A percentile compares a stretch with the other conserved stretches of the same genome.
Evolutionary conservation across 164 flowering plant species (phyloP).

Genomic region (Vitis cinerea): DNA sequence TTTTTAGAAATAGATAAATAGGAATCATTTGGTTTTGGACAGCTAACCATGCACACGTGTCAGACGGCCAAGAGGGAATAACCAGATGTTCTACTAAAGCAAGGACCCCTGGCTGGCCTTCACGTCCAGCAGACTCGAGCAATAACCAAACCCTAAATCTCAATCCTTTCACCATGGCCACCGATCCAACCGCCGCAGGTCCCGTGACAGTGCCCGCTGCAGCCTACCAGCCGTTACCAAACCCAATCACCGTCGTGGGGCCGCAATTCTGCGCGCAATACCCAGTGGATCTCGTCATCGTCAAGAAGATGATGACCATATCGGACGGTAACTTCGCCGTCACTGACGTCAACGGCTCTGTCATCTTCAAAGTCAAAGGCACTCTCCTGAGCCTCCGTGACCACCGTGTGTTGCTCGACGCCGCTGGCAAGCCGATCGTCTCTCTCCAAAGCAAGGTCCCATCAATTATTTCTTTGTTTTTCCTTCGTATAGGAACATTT

Average conservation of each 20-base stretch:
- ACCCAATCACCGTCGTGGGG: conserved; percentile 28
- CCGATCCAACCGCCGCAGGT: background rate
- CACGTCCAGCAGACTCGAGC: no score
- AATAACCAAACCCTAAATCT: no score
- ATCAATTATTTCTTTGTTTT: background rate
- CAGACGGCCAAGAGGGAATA: no score
- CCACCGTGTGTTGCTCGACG: conserved; percentile 41
- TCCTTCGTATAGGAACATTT: background rate
- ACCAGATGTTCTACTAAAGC: no score
- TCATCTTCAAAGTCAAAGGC: conserved; percentile 53
- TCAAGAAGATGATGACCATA: conserved; percentile 36
- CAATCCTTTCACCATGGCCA: no score
- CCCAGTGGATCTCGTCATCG: conserved; percentile 48
- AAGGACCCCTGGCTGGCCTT: no score
- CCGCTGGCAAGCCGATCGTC: conserved; percentile 46
- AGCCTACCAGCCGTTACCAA: background rate
- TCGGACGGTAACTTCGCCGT: conserved; percentile 48
- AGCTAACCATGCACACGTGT: no score
- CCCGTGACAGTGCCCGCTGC: background rate
- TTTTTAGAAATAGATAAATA: no score
- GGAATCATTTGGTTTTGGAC: no score
- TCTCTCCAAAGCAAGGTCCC: conserved; percentile 46
- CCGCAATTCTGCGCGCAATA: conserved; percentile 43
- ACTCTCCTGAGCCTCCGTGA: conserved; percentile 33
- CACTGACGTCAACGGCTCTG: conserved; percentile 44